Percentiles rank a stretch among this genome's conserved stretches.
These are phyloP conservation scores for Mollisiaceae sp. DNA, from an alignment of 2,329 filamentous ascomycete species.

Conservation along the genomic window DNA sequence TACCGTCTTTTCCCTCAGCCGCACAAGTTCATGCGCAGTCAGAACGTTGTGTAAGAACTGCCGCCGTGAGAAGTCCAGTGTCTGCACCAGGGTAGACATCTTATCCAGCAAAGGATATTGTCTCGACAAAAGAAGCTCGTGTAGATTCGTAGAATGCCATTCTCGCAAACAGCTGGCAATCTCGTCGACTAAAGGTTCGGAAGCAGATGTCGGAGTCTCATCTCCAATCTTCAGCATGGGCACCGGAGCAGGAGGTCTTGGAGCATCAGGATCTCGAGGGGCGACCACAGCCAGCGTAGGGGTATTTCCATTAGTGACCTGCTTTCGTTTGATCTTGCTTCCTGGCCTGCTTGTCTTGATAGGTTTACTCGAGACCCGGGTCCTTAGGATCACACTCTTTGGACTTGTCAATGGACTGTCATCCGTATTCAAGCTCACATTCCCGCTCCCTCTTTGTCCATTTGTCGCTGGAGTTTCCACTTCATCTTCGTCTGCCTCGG, in stretches of 20 bases:
- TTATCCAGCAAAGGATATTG: constrained; percentile 83
- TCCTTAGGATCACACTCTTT: constrained; percentile 23
- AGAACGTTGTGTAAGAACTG: constrained; percentile 95
- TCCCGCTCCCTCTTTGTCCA: constrained; percentile 14
- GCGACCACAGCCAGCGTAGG: constrained; percentile 53
- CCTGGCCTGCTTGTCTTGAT: constrained; percentile 22
- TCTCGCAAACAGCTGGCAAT: constrained; percentile 95
- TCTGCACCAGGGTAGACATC: constrained; percentile 78
- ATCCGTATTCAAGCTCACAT: constrained; percentile 28
- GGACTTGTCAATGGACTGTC: constrained; percentile 31
- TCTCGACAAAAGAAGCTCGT: constrained; percentile 83
- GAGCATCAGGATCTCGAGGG: constrained; percentile 67
- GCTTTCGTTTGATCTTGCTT: constrained; percentile 32
- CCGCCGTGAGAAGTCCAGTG: constrained; percentile 83
- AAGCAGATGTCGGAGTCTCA: constrained; percentile 86
- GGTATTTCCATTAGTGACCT: constrained; percentile 33
- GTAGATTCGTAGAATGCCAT: constrained; percentile 97
- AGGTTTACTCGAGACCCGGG: constrained; percentile 15
- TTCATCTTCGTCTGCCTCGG: constrained; percentile 25
- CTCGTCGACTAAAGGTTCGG: constrained; percentile 94
- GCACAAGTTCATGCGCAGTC: constrained; percentile 81
- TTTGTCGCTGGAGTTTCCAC: constrained; percentile 17
- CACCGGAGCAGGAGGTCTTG: constrained; percentile 87
- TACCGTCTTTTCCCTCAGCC: constrained; percentile 84
- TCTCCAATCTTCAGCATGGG: constrained; percentile 98